A percentile compares a stretch with the other conserved stretches of the same genome.
Evolutionary conservation across 2,329 filamentous ascomycete species (phyloP).

Genomic region (Cladophialophora exuberans): DNA sequence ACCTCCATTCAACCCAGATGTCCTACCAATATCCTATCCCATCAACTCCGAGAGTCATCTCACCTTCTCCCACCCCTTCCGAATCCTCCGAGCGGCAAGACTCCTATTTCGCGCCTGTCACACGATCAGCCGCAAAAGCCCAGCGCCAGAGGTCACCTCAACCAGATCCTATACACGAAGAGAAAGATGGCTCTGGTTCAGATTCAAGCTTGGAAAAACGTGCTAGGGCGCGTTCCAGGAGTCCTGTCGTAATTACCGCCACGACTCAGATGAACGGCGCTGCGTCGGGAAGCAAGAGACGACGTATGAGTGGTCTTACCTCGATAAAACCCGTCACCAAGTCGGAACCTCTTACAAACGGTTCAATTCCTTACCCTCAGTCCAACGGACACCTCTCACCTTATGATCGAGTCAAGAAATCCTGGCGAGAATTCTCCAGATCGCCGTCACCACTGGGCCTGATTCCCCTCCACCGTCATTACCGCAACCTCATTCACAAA

Average conservation of each 20-base stretch:
- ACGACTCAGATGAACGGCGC: slow-evolving; percentile 32
- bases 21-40: slow-evolving; percentile 64
- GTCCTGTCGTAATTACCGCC: slow-evolving; percentile 58
- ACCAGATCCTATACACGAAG: slow-evolving; percentile 62
- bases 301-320: slow-evolving; percentile 56
- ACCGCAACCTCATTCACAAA: slow-evolving; percentile 88
- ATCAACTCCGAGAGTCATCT: slow-evolving; percentile 83
- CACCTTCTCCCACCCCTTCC: slow-evolving; percentile 77
- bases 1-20: slow-evolving; percentile 38
- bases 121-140: slow-evolving; percentile 69
- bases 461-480: slow-evolving; percentile 92
- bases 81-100: slow-evolving; percentile 59
- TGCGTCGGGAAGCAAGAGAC: slow-evolving; percentile 36
- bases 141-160: slow-evolving; percentile 55
- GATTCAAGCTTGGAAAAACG: slow-evolving; percentile 59
- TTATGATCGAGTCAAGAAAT: slow-evolving; percentile 61
- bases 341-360: slow-evolving; percentile 44
- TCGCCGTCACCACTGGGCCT: slow-evolving; percentile 91
- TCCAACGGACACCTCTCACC: slow-evolving; percentile 74
- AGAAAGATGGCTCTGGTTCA: slow-evolving; percentile 54
- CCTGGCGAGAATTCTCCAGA: slow-evolving; percentile 84
- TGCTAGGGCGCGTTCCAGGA: slow-evolving; percentile 72
- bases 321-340: slow-evolving; percentile 50
- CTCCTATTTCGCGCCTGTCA: slow-evolving; percentile 73
- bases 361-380: slow-evolving; percentile 38